phyloP scores from a whole-genome alignment of 2,329 filamentous ascomycete genomes.

The Colletotrichum sp. region DNA sequence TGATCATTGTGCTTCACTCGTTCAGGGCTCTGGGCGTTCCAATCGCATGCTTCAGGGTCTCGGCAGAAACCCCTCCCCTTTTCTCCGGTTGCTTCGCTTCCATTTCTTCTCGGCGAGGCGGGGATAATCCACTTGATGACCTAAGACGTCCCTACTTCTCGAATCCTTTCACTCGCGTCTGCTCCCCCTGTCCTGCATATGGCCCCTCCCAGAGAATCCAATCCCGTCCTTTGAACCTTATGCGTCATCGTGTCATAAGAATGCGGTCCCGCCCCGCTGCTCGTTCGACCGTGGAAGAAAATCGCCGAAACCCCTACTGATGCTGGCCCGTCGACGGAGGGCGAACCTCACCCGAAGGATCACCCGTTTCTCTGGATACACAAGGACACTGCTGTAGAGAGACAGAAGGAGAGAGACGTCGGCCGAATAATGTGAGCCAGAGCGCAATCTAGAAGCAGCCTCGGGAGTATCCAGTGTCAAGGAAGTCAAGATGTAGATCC shows the following conservation, averaged over 20 bases:
- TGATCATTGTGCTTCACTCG: background rate
- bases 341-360: background rate
- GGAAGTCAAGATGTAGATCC: background rate
- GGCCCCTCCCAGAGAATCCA: background rate
- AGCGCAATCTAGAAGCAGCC: background rate
- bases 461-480: background rate
- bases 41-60: background rate
- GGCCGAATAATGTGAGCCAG: background rate
- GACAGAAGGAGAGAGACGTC: background rate
- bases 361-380: background rate
- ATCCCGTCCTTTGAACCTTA: background rate
- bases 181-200: background rate
- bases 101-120: background rate
- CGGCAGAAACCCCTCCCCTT: background rate
- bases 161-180: background rate
- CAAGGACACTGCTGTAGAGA: background rate
- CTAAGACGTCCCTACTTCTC: background rate
- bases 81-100: background rate
- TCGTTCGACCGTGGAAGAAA: background rate
- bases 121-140: background rate
- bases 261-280: slow-evolving; percentile 2
- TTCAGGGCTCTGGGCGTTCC: background rate
- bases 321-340: background rate
- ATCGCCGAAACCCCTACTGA: background rate
- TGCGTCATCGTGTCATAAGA: slow-evolving; percentile 4